Base-by-base conservation (phyloP, 1,139 yeast species). In the Meyerozyma elateridarum region DNA sequence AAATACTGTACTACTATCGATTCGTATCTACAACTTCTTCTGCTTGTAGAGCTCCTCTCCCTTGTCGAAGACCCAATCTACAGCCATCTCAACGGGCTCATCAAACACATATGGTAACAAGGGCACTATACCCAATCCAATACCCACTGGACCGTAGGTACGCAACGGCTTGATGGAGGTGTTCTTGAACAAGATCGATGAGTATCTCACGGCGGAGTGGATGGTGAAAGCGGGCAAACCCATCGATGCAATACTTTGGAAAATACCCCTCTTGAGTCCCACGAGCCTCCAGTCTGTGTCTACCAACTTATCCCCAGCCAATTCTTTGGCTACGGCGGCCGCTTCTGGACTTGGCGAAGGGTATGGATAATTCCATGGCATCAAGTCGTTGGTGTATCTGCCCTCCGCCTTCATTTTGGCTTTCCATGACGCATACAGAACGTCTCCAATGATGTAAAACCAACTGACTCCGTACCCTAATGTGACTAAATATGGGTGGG, bases 171-270 rank as follows among this genome's bases (percentile, higher is more conserved):
- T 58, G 27, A 45, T 38, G 6, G 49, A 45, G 11, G 69, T 54
- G 49, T 71, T 78, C 44, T 73, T 72, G 52, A 76, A 71, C 25
- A 79, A 56, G 19, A 56, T 45, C 2, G 85, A 79, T 2, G 88
- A 75, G 51, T 82, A 82, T 46, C 82, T 69, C 28, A 85, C 95
- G 2, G 87, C 71, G 8, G 83, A 70, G 54, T 85, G 95, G 48
- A 85, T 85, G 4, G 95, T 85, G 53, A 84, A 78, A 2, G 94
- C 94, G 4, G 94, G 94, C 33, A 85, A 67, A 8, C 85, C 93
- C 94, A 85, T 85, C 25, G 87, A 78, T 2, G 94, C 95, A 43
- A 85, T 63, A 42, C 84, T 70, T 56, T 85, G 95, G 63, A 85
- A 85, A 25, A 84, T 49, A 5, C 85, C 89, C 51, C 94, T 70